Base-by-base conservation (phyloP, 148 eudicot species). In the Persicaria tinctoria region DNA sequence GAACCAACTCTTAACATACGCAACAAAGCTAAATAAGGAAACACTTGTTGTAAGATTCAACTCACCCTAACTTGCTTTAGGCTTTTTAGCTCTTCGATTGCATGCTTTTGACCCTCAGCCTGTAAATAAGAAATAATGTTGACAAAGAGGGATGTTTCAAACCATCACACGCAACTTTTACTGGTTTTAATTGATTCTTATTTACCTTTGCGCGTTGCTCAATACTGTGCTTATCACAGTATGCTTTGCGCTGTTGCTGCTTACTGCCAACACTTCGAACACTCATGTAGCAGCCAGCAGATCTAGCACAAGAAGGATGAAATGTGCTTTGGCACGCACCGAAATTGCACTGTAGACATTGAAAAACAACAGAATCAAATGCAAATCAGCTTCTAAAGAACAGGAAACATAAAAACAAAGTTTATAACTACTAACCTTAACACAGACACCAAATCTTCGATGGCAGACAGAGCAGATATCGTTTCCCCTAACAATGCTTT, bases 41-140 rank as follows among this genome's bases (percentile, higher is more conserved):
- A 12, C 8, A 47, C 20, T 41, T 0, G 41, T 27, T 38, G 49
- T 51, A 44, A 23, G 51, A 68, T 41, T 23, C 48, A 18, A 85
- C 96, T 87, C 76, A 95, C 99, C 92, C 99, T 91, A 78, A 90
- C 85, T 81, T 88, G 93, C 80, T 92, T 92, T 62, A 89, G 88
- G 80, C 86, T 74, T 83, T 90, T 92, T 57, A 92, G 68, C 77
- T 95, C 99, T 73, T 95, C 99, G 73, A 74, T 73, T 44, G 96
- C 97, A 76, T 87, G 94, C 75, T 77, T 92, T 74, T 90, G 97
- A 77, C 85, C 82, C 73, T 87, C 93, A 72, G 83, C 90, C 99
- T 95, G 79, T 48, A 79, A 4, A 79, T 49, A 50, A 56, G 71
- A 41, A 41, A 13, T 11, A 66, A 13, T 38, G 11, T 17, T 38